phyloP scores from a whole-genome alignment of 225 moss, liverwort and hornwort genomes.

The Physcomitrium patens region DNA sequence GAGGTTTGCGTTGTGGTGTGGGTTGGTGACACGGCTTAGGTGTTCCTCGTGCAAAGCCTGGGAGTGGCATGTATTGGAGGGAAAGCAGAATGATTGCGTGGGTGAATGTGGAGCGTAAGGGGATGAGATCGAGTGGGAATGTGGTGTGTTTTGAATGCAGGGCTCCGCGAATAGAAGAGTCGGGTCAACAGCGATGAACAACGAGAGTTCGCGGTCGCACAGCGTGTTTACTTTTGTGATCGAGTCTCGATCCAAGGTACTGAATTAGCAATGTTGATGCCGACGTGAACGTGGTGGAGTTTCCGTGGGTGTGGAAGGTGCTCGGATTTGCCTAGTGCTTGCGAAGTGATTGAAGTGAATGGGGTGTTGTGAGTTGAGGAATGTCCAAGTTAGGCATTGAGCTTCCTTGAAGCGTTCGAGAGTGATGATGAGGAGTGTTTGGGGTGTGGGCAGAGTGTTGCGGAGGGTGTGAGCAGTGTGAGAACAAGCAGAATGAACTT shows the following conservation, averaged over 20 bases:
- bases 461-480: constrained; percentile 64
- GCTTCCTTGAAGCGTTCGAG: too few species aligned
- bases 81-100: too few species aligned
- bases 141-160: constrained; percentile 35
- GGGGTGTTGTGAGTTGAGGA: too few species aligned
- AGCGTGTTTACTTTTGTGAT: constrained; percentile 84
- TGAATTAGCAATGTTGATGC: neutral
- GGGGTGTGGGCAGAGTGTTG: constrained; percentile 47
- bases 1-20: too few species aligned
- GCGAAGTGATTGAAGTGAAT: too few species aligned
- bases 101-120: too few species aligned
- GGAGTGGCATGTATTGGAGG: too few species aligned
- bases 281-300: neutral
- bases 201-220: constrained; percentile 81
- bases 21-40: too few species aligned
- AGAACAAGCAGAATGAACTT: constrained; percentile 72
- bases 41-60: too few species aligned
- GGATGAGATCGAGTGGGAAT: neutral
- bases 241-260: constrained; percentile 76
- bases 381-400: too few species aligned
- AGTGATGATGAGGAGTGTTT: too few species aligned
- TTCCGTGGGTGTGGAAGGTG: too few species aligned
- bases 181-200: constrained; percentile 70
- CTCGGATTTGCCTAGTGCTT: neutral
- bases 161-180: constrained; percentile 76